Conservation (phyloP, 2,329 filamentous ascomycete species). For the Beauveria sp. region DNA sequence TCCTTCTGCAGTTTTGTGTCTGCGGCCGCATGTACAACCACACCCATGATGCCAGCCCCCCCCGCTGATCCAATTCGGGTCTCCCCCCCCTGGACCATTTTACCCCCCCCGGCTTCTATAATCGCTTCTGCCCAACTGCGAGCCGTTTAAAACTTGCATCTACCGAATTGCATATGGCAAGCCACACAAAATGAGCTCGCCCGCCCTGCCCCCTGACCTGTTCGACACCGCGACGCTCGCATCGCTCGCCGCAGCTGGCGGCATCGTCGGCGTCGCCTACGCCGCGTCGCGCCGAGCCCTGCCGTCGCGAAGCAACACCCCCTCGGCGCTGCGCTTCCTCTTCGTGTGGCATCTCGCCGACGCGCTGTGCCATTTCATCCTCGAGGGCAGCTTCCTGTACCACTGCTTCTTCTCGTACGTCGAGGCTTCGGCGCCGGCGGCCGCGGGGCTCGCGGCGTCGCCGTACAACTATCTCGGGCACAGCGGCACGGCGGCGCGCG, state of each 20-base stretch:
- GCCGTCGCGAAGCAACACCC: constrained; percentile 34
- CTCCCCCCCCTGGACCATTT: too few species aligned
- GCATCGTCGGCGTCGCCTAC: constrained; percentile 44
- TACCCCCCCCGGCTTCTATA: too few species aligned
- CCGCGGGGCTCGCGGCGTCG: constrained; percentile 35
- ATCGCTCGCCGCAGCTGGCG: constrained; percentile 48
- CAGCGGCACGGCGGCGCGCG: constrained; percentile 31
- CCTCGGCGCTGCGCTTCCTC: constrained; percentile 59
- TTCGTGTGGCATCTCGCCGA: constrained; percentile 96
- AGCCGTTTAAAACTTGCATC: background rate
- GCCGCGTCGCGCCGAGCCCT: constrained; percentile 38
- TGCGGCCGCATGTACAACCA: too few species aligned
- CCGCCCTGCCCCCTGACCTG: constrained; percentile 42
- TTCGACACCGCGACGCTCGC: constrained; percentile 54
- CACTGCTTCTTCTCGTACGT: constrained; percentile 75
- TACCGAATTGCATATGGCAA: too few species aligned
- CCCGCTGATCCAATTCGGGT: too few species aligned
- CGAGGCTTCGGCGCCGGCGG: constrained; percentile 22
- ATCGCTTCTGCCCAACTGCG: too few species aligned
- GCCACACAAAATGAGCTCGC: constrained; percentile 3
- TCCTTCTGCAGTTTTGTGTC: too few species aligned
- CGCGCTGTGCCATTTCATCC: constrained; percentile 80
- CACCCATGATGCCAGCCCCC: too few species aligned
- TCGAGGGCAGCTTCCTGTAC: constrained; percentile 88
- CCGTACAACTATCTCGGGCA: constrained; percentile 45